Evolutionary conservation across 2,329 filamentous ascomycete genomes (phyloP), one percentile per base, ranked within the genome.

Genomic region (Acrodontium crateriforme): DNA sequence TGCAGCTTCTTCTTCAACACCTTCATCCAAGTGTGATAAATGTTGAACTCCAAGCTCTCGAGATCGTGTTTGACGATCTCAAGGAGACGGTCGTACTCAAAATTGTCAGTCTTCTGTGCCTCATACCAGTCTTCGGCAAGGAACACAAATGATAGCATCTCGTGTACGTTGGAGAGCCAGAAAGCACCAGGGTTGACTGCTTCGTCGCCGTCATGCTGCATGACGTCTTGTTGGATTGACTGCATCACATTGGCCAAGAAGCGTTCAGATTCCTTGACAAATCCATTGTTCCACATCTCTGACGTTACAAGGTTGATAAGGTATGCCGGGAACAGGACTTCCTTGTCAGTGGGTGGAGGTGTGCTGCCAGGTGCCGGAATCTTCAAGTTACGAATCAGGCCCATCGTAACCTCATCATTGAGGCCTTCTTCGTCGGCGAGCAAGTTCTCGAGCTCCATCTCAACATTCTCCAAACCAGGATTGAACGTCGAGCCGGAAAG

Each of bases 11-110:
- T 94, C 71, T 98, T 98, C 50, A 98, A 64, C 32, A 94, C 82
- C 68, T 98, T 98, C 89, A 98, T 98, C 89, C 89, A 98, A 15
- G 89, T 98, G 60, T 98, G 89, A 60, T 98, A 98, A 47, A 98
- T 98, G 65, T 98, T 98, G 67, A 98, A 98, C 60, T 98, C 89
- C 39, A 98, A 67, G 58, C 82, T 93, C 63, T 98, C 89, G 28
- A 98, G 66, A 54, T 98, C 89, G 54, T 98, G 89, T 69, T 98
- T 98, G 53, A 98, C 89, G 54, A 98, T 95, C 58, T 98, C 89
- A 47, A 98, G 64, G 29, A 98, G 69, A 39, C 89, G 79, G 58
- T 98, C 89, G 48, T 98, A 98, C 63, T 98, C 89, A 54, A 92
- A 95, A 54, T 95, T 95, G 59, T 98, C 89, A 19, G 85, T 89